Base-by-base conservation (phyloP, 2,329 filamentous ascomycete genomes). In the Neopestalotiopsis clavispora region DNA sequence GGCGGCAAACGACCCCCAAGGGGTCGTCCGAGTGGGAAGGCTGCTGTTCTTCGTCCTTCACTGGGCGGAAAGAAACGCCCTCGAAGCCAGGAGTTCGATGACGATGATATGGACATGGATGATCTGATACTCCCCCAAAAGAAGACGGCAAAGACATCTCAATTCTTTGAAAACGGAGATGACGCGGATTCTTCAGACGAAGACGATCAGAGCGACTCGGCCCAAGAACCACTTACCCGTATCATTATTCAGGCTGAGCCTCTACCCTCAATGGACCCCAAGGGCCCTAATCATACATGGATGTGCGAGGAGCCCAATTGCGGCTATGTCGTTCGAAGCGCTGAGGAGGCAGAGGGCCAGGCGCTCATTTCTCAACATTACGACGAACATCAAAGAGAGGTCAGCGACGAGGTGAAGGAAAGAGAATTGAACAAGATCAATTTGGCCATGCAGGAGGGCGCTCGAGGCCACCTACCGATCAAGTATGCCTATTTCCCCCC, bases 221-320 rank as follows among this genome's bases (percentile, higher is more conserved):
- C 34, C 34, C 59, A 9, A 69, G 30, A 68, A 59, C 40, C 70
- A 45, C 42, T 74, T 68, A 61, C 75, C 60, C 52, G 69, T 60
- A 32, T 89, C 17, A 81, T 86, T 13, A 80, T 88, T 10, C 82
- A 82, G 32, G 81, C 85, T 4, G 85, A 89, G 67, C 83, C 79
- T 62, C 73, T 88, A 12, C 87, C 86, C 0, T 84, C 85, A 4
- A 80, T 81, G 7, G 79, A 77, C 3, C 84, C 88, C 0, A 82
- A 84, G 42, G 90, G 88, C 0, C 87, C 89, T 0, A 84, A 89
- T 69, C 87, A 90, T 66, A 89, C 89, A 0, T 94, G 91, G 91
- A 82, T 81, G 1, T 94, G 92, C 74, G 85, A 86, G 4, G 84
- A 91, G 70, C 87, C 89, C 12, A 89, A 86, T 30, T 94, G 92